Conservation (phyloP, 495 filamentous ascomycete genomes). For the Hypomontagnella monticulosa region DNA sequence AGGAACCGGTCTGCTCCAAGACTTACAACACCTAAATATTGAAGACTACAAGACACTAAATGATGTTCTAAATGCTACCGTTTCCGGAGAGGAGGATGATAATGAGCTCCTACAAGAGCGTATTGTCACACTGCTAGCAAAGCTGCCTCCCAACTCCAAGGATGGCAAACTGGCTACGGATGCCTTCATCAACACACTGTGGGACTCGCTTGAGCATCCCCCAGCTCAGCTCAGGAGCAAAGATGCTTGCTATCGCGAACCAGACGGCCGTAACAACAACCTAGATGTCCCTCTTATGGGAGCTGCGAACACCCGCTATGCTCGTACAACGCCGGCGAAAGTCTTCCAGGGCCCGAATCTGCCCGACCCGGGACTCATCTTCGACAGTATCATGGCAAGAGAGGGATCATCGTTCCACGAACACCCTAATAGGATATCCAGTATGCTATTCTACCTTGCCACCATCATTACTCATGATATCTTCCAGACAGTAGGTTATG, state of each 20-base stretch:
- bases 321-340: slow-evolving; percentile 64
- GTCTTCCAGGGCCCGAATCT: slow-evolving; percentile 68
- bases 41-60: slow-evolving; percentile 49
- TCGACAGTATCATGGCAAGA: slow-evolving; percentile 74
- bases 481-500: slow-evolving; percentile 42
- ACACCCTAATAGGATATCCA: slow-evolving; percentile 78
- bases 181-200: slow-evolving; percentile 63
- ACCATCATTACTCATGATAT: slow-evolving; percentile 83
- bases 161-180: slow-evolving; percentile 46
- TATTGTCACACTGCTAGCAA: slow-evolving; percentile 48
- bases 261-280: slow-evolving; percentile 71
- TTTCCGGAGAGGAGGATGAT: slow-evolving; percentile 49
- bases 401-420: slow-evolving; percentile 62
- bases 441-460: slow-evolving; percentile 82
- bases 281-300: slow-evolving; percentile 70
- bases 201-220: slow-evolving; percentile 72
- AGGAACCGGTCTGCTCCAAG: slow-evolving; percentile 39
- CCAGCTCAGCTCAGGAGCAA: slow-evolving; percentile 63
- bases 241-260: slow-evolving; percentile 63
- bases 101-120: slow-evolving; percentile 51
- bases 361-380: slow-evolving; percentile 76
- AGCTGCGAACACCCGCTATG: slow-evolving; percentile 65
- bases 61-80: slow-evolving; percentile 44
- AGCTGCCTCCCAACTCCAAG: slow-evolving; percentile 45
- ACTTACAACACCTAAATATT: slow-evolving; percentile 41